Conservation (phyloP, 108 stramenopile species). For the Nitzschia sp. region DNA sequence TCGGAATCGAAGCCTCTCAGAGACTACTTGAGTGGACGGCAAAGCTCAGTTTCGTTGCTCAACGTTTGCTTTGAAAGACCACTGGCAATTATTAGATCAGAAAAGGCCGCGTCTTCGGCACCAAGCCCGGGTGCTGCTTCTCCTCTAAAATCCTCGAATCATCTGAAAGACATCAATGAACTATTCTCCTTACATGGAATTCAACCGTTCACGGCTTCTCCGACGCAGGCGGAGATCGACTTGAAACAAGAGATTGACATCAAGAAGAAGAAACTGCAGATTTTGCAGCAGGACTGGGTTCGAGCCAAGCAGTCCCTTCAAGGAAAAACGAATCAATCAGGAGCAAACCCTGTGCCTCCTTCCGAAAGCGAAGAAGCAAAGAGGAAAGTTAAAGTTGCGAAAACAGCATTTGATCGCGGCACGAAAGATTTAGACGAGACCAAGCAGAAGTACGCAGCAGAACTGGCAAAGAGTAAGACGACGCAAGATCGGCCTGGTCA, state of each 20-base stretch:
- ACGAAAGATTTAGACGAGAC: slow-evolving; percentile 48
- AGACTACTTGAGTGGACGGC: slow-evolving; percentile 51
- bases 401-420: slow-evolving; percentile 41
- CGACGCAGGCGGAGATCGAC: slow-evolving; percentile 22
- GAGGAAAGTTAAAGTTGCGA: slow-evolving; percentile 36
- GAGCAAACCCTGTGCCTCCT: slow-evolving; percentile 17
- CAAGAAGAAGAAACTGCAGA: slow-evolving; percentile 55
- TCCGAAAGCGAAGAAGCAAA: slow-evolving; percentile 40
- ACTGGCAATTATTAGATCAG: slow-evolving; percentile 79
- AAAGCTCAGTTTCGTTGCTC: slow-evolving; percentile 70
- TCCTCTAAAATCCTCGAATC: not conserved
- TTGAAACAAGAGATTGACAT: slow-evolving; percentile 48
- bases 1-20: slow-evolving; percentile 58
- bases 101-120: slow-evolving; percentile 47
- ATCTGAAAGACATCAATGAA: not conserved
- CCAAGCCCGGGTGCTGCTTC: slow-evolving; percentile 11
- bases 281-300: slow-evolving; percentile 46
- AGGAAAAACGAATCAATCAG: slow-evolving; percentile 9
- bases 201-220: slow-evolving; percentile 14
- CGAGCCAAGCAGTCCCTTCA: slow-evolving; percentile 42
- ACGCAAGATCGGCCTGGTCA: slow-evolving; percentile 1
- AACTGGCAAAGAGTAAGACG: slow-evolving; percentile 31
- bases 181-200: slow-evolving; percentile 19
- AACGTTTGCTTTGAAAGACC: slow-evolving; percentile 85
- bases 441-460: slow-evolving; percentile 41